Evolutionary conservation across 2,329 filamentous ascomycete genomes (phyloP).

Genomic region (Verticillium isaacii): DNA sequence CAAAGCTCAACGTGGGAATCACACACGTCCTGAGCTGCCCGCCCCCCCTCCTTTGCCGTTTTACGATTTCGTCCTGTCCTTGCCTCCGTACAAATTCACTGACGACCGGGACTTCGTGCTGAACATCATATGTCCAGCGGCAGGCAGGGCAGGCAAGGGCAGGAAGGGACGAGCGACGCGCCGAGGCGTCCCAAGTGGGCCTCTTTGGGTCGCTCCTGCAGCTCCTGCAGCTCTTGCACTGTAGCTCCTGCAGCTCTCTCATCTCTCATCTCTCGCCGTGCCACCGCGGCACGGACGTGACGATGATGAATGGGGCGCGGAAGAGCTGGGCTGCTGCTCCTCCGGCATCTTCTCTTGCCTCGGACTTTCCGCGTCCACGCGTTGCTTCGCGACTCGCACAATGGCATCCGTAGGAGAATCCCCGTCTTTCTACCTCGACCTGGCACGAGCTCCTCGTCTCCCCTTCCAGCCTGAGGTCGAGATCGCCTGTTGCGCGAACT

Average conservation of each 20-base stretch:
- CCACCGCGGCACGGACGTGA: neutral
- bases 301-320: neutral
- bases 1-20: neutral
- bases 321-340: neutral
- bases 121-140: neutral
- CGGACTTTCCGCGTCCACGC: neutral
- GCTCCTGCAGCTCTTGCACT: neutral
- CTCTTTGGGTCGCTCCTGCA: neutral
- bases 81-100: too few species aligned
- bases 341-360: neutral
- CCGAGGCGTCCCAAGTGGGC: neutral
- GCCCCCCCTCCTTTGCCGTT: too few species aligned
- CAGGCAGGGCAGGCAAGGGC: neutral
- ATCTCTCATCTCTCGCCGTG: neutral
- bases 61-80: too few species aligned
- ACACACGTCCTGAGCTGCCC: neutral
- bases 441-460: neutral
- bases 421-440: neutral
- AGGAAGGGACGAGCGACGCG: neutral
- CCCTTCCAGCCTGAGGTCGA: neutral
- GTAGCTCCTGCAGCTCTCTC: neutral
- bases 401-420: neutral
- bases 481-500: neutral
- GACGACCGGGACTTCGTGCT: too few species aligned
- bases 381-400: neutral